Evolutionary conservation across 2,329 filamentous ascomycete species (phyloP), one percentile per base, ranked within the genome.

Genomic region (Aspergillus sp.): DNA sequence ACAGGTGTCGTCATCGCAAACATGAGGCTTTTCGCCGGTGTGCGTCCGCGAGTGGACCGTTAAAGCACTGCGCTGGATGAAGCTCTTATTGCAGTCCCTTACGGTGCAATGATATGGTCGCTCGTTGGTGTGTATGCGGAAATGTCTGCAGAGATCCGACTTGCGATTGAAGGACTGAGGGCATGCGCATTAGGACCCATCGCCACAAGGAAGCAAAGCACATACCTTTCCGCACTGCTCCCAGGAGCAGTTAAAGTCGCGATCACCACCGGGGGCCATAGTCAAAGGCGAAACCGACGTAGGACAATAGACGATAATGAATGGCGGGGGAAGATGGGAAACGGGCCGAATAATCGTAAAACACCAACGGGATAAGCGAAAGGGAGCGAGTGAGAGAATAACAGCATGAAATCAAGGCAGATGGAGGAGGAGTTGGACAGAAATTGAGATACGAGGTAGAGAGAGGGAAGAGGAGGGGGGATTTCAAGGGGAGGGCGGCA

Each of bases 91-190:
- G 50, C 63, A 67, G 36, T 60, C 58, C 32, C 57, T 52, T 30
- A 63, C 56, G 1, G 52, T 63, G 46, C 63, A 67, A 30, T 60
- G 57, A 39, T 67, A 66, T n/a, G 63, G 63, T 29, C 63, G 59
- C 41, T 66, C 63, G 43, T 66, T 66, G 42, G 63, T 67, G 35
- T 67, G 63, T 47, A 66, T 67, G 35, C 63, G 60, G 44, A 60
- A 63, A 43, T 67, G 63, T 39, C 63, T 54, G 44, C 61, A 61
- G 25, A 67, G 55, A 47, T 67, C 63, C 14, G 63, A 67, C 38
- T 67, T 67, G 50, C 63, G 61, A 54, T 66, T 66, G 53, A 67
- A 67, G 4, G 61, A 63, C 63, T 67, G 42, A 8, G 14, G 19
- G 11, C 5, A 24, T 29, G 19, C 14, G 20, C 26, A 19, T 30